Conservation (phyloP, 768 basidiomycete species). For the Mycena filopes region DNA sequence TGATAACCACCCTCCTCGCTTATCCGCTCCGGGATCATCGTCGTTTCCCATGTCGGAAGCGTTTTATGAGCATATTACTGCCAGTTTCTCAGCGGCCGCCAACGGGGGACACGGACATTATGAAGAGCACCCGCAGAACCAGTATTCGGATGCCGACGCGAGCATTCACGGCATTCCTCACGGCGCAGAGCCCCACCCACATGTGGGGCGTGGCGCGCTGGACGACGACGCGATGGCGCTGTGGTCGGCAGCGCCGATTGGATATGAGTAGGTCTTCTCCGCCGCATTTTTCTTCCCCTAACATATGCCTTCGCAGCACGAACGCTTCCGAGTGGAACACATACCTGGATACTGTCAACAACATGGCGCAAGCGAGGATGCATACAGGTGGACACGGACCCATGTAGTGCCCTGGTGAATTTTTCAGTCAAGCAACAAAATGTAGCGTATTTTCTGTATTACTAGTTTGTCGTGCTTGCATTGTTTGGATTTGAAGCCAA, state of each 20-base stretch:
- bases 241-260: slow-evolving; percentile 71
- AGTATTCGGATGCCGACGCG: slow-evolving; percentile 6
- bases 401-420: neutral
- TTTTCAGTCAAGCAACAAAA: neutral
- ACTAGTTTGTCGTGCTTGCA: no score
- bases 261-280: slow-evolving; percentile 62
- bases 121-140: neutral
- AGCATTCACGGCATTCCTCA: neutral
- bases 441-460: neutral
- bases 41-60: slow-evolving; percentile 31
- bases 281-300: neutral
- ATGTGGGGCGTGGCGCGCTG: neutral
- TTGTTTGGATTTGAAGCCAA: neutral
- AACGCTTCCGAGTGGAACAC: slow-evolving; percentile 51
- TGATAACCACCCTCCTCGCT: neutral
- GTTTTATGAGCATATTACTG: slow-evolving; percentile 31
- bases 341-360: slow-evolving; percentile 53
- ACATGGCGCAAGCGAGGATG: slow-evolving; percentile 43
- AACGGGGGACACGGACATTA: neutral
- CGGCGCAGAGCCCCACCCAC: neutral
- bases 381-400: neutral
- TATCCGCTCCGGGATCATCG: neutral
- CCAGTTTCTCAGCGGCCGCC: slow-evolving; percentile 22
- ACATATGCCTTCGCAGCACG: slow-evolving; percentile 40
- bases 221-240: slow-evolving; percentile 61